phyloP scores from a whole-genome alignment of 257 asterid genomes.

The Ilex asprella region DNA sequence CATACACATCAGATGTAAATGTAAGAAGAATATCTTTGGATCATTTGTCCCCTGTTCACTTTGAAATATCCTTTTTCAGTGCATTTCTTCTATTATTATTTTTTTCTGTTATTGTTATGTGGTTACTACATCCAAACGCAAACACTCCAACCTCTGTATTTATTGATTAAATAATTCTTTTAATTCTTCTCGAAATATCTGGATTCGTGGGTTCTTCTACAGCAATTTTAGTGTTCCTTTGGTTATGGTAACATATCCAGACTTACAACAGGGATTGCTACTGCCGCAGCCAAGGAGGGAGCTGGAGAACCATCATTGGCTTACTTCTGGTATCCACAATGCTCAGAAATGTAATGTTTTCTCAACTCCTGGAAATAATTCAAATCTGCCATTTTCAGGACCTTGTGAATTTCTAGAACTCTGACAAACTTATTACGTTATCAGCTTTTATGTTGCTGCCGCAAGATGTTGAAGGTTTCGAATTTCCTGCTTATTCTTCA shows the following conservation, averaged over 20 bases:
- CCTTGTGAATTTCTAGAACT: constrained; percentile 6
- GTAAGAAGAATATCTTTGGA: constrained; percentile 19
- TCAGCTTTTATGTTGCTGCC: constrained; percentile 38
- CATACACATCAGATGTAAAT: constrained; percentile 20
- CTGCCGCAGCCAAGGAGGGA: constrained; percentile 15
- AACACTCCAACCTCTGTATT: too few relatives aligned
- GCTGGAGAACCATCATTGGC: constrained; percentile 17
- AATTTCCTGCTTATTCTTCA: constrained; percentile 34
- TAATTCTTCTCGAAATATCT: too few relatives aligned
- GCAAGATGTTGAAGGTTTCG: constrained; percentile 34
- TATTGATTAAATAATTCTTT: too few relatives aligned
- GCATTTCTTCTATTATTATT: neutral
- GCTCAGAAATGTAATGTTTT: constrained; percentile 40
- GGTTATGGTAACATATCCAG: neutral
- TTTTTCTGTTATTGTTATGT: neutral
- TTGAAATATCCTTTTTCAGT: constrained; percentile 5
- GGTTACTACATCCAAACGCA: neutral
- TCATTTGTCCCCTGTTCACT: neutral
- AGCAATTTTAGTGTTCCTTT: too few relatives aligned
- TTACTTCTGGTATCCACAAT: constrained; percentile 24
- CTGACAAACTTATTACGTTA: constrained; percentile 19
- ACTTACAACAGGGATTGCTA: constrained; percentile 20
- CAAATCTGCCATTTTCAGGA: neutral
- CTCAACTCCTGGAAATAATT: neutral
- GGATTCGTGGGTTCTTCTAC: too few relatives aligned